Conservation (phyloP, 2,329 filamentous ascomycete genomes). For the Ploettnerulaceae sp. region DNA sequence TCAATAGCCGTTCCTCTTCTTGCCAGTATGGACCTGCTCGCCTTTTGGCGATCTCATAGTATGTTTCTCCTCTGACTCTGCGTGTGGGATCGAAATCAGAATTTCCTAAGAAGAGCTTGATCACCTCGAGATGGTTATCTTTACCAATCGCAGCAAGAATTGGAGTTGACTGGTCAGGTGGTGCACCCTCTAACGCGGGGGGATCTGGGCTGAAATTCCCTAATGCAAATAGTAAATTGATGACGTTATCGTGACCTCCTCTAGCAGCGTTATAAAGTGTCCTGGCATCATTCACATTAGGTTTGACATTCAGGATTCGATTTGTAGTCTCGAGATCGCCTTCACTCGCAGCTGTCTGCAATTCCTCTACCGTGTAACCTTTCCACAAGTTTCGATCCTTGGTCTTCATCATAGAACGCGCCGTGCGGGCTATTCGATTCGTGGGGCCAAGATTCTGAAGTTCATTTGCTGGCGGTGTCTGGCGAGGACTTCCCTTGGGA, state of each 20-base stretch:
- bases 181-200: conserved; percentile 50
- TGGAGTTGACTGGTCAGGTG: conserved; percentile 75
- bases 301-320: conserved; percentile 52
- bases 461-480: conserved; percentile 44
- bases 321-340: conserved; percentile 59
- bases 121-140: conserved; percentile 80
- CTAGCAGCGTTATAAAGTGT: conserved; percentile 87
- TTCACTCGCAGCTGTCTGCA: conserved; percentile 46
- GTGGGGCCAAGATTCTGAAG: conserved; percentile 13
- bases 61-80: conserved; percentile 68
- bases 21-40: conserved; percentile 85
- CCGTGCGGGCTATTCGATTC: conserved; percentile 46
- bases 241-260: conserved; percentile 70
- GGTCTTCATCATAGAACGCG: conserved; percentile 56
- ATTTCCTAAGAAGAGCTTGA: conserved; percentile 74
- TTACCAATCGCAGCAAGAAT: conserved; percentile 93
- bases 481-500: conserved; percentile 53
- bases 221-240: conserved; percentile 42
- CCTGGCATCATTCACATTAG: conserved; percentile 66
- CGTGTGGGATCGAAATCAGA: conserved; percentile 77
- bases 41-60: conserved; percentile 80
- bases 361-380: conserved; percentile 23
- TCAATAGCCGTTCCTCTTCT: conserved; percentile 77
- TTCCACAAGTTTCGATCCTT: conserved; percentile 61
- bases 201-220: conserved; percentile 62